These are phyloP conservation scores for Xylariales sp. DNA, from an alignment of 2,329 filamentous ascomycete genomes.

Conservation along the genomic window DNA sequence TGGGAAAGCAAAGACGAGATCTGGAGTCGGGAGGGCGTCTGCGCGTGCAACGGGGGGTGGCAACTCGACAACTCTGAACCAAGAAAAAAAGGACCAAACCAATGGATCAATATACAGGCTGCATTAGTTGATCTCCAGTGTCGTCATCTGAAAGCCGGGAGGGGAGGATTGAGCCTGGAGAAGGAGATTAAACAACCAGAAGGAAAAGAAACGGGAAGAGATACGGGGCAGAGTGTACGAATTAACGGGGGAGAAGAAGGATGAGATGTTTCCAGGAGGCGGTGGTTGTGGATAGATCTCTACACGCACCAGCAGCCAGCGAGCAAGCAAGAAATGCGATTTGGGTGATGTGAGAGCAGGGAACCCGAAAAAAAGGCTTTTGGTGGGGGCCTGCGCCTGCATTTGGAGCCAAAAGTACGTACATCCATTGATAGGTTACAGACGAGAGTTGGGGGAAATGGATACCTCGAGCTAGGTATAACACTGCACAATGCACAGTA, in stretches of 20 bases:
- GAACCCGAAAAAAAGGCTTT: background rate
- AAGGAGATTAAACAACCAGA: slow-evolving; percentile 23
- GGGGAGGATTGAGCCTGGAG: slow-evolving; percentile 20
- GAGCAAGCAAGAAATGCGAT: background rate
- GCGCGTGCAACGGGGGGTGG: slow-evolving; percentile 1
- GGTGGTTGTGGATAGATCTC: slow-evolving; percentile 6
- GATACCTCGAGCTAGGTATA: background rate
- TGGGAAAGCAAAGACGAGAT: slow-evolving; percentile 10
- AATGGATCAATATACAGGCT: slow-evolving; percentile 31
- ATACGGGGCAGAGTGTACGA: slow-evolving; percentile 2
- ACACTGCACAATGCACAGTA: too few species aligned
- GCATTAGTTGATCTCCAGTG: slow-evolving; percentile 22
- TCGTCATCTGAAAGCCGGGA: slow-evolving; percentile 5
- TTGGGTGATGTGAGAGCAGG: background rate
- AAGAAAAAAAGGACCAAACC: slow-evolving; percentile 24
- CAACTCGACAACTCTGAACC: too few species aligned
- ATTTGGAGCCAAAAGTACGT: too few species aligned
- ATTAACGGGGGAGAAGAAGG: slow-evolving; percentile 1
- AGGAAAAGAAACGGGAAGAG: slow-evolving; percentile 13
- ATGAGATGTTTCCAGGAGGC: slow-evolving; percentile 1
- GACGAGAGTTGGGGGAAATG: too few species aligned
- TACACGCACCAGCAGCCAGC: slow-evolving; percentile 2
- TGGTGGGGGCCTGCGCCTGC: background rate
- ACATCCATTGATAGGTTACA: too few species aligned
- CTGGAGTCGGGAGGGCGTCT: slow-evolving; percentile 3